Percentiles rank a stretch among this genome's conserved stretches.
Conservation (phyloP, 2,329 filamentous ascomycete genomes). For the Verticillium isaacii region DNA sequence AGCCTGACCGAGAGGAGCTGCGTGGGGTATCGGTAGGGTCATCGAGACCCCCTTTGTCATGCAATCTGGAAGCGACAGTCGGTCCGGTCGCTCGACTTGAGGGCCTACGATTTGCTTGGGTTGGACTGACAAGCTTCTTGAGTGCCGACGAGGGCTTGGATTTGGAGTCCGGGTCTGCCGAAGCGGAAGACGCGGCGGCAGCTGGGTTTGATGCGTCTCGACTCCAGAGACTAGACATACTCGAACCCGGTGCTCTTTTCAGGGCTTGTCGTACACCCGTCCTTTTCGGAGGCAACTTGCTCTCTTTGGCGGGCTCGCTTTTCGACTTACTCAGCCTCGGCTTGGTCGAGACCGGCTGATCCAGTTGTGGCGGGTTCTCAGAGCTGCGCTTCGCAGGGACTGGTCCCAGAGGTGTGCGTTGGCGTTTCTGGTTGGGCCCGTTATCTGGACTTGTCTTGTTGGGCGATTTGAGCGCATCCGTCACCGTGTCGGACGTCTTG, state of each 20-base stretch:
- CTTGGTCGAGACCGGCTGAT: conserved; percentile 18
- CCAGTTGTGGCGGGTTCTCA: conserved; percentile 13
- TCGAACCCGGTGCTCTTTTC: conserved; percentile 42
- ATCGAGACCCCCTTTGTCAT: conserved; percentile 6
- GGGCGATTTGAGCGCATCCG: background rate
- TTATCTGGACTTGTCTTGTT: conserved; percentile 20
- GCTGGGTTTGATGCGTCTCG: conserved; percentile 30
- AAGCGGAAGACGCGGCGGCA: conserved; percentile 3
- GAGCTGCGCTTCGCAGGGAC: conserved; percentile 11
- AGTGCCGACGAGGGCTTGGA: background rate
- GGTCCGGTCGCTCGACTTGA: conserved; percentile 10
- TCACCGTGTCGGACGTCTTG: background rate
- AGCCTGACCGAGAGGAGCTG: conserved; percentile 41
- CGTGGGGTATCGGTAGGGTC: conserved; percentile 22
- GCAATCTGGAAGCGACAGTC: conserved; percentile 9
- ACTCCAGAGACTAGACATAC: conserved; percentile 42
- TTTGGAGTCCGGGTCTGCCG: background rate
- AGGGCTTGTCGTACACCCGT: conserved; percentile 44
- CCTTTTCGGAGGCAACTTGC: conserved; percentile 36
- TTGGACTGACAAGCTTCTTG: background rate
- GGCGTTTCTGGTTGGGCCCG: conserved; percentile 42
- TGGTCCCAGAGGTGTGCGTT: conserved; percentile 28
- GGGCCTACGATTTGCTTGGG: background rate
- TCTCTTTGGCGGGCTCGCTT: conserved; percentile 13
- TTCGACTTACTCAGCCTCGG: conserved; percentile 23